Conservation (phyloP, 1,284 basidiomycete species). For the Sporisorium iseilematis-ciliati region DNA sequence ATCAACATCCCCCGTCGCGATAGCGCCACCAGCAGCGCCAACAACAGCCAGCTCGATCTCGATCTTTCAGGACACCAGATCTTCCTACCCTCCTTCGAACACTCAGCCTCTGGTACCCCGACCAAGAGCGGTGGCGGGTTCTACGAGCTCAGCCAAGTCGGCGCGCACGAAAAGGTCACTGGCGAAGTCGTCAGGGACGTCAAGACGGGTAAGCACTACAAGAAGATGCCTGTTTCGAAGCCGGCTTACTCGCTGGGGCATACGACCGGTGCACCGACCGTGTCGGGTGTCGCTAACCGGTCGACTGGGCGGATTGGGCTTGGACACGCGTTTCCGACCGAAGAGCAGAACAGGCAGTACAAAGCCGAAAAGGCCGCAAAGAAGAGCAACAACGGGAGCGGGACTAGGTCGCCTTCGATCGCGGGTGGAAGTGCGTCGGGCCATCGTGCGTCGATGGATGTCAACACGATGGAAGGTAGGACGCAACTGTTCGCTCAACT, state of each 20-base stretch:
- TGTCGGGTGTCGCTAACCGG: constrained; percentile 8
- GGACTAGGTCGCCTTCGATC: constrained; percentile 23
- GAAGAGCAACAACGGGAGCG: constrained; percentile 34
- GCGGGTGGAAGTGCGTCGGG: constrained; percentile 7
- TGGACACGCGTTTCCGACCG: constrained; percentile 47
- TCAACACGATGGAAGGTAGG: constrained; percentile 43
- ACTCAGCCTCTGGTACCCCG: neutral
- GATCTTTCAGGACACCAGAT: constrained; percentile 48
- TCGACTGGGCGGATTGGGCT: constrained; percentile 43
- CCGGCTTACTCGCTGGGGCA: constrained; percentile 49
- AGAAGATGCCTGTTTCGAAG: constrained; percentile 37
- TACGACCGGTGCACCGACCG: constrained; percentile 38
- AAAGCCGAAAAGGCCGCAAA: constrained; percentile 38
- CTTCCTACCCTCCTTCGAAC: constrained; percentile 19
- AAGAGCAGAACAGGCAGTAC: constrained; percentile 43
- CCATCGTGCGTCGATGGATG: constrained; percentile 33
- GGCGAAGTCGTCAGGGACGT: constrained; percentile 52
- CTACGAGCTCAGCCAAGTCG: constrained; percentile 36
- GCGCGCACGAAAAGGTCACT: constrained; percentile 24
- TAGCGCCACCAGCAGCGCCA: constrained; percentile 29
- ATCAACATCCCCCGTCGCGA: constrained; percentile 23
- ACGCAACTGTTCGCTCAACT: constrained; percentile 38
- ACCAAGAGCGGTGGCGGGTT: constrained; percentile 12
- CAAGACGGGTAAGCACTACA: constrained; percentile 58
- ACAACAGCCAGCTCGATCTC: constrained; percentile 39